Percentiles rank a stretch among this genome's conserved stretches.
Conservation (phyloP, 164 flowering plant species). For the Chloranthus sessilifolius region DNA sequence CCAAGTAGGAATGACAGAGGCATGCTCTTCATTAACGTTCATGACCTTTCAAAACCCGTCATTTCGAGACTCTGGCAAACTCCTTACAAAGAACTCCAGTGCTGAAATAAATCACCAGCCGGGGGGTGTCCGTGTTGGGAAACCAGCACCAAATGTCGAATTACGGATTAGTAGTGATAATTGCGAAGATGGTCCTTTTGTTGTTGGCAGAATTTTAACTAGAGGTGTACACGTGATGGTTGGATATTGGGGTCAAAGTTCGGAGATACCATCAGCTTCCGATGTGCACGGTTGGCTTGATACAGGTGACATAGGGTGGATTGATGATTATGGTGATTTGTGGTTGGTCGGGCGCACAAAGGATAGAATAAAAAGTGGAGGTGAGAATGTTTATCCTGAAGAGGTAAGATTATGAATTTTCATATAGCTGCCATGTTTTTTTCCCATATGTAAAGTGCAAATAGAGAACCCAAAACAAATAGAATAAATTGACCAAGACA, state of each 20-base stretch:
- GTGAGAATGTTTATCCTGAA: slow-evolving; percentile 90
- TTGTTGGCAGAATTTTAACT: slow-evolving; percentile 65
- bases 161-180: slow-evolving; percentile 37
- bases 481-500: too few species aligned
- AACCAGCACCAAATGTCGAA: slow-evolving; percentile 92
- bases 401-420: slow-evolving; percentile 42
- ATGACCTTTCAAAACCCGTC: slow-evolving; percentile 58
- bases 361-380: slow-evolving; percentile 84
- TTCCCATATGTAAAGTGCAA: too few species aligned
- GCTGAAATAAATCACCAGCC: slow-evolving; percentile 10
- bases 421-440: too few species aligned
- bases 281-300: slow-evolving; percentile 55
- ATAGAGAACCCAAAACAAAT: too few species aligned
- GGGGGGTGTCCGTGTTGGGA: slow-evolving; percentile 69
- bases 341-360: slow-evolving; percentile 83
- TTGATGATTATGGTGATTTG: slow-evolving; percentile 56
- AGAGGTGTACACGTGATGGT: slow-evolving; percentile 85
- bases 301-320: slow-evolving; percentile 83
- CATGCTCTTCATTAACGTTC: slow-evolving; percentile 88
- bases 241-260: slow-evolving; percentile 52
- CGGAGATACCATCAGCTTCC: slow-evolving; percentile 8
- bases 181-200: slow-evolving; percentile 11
- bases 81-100: slow-evolving; percentile 1
- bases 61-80: slow-evolving; percentile 7
- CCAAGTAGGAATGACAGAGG: slow-evolving; percentile 83